Evolutionary conservation across 441 rosid species (phyloP).

Genomic region (Manihot esculenta): DNA sequence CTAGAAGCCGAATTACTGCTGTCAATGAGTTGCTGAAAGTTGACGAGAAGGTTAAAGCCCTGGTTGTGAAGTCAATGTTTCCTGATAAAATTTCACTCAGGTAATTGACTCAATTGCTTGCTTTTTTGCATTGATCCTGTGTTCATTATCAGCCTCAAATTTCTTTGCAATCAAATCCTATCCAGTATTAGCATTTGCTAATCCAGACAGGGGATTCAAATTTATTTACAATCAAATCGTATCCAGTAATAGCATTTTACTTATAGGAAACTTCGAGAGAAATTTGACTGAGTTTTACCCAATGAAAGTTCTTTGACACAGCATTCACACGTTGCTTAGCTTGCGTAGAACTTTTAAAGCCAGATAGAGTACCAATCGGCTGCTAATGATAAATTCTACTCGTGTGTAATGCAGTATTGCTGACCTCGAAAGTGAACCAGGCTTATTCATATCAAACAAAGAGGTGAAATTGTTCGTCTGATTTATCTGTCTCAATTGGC

Average conservation of each 20-base stretch:
- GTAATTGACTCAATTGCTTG: conserved; percentile 32
- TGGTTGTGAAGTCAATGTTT: conserved; percentile 69
- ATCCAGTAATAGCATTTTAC: background rate
- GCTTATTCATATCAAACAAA: conserved; percentile 61
- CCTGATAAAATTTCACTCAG: conserved; percentile 88
- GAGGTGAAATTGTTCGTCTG: conserved; percentile 46
- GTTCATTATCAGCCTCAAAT: conserved; percentile 9
- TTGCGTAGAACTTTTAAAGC: background rate
- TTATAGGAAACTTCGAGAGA: background rate
- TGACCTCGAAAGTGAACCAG: conserved; percentile 88
- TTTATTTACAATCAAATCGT: too few relatives aligned
- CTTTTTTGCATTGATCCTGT: background rate
- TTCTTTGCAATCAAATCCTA: background rate
- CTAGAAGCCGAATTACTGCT: conserved; percentile 47
- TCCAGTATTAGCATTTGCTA: too few relatives aligned
- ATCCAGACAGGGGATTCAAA: too few relatives aligned
- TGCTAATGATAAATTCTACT: conserved; percentile 9
- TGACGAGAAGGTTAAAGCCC: conserved; percentile 70
- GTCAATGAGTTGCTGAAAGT: conserved; percentile 63
- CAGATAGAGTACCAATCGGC: background rate
- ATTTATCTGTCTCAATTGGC: background rate
- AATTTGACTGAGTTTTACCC: background rate
- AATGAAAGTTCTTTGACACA: background rate
- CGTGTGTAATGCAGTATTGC: conserved; percentile 51
- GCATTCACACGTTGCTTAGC: background rate